Evolutionary conservation across 768 basidiomycete genomes (phyloP).

Genomic region (Phaeotremella fagi): DNA sequence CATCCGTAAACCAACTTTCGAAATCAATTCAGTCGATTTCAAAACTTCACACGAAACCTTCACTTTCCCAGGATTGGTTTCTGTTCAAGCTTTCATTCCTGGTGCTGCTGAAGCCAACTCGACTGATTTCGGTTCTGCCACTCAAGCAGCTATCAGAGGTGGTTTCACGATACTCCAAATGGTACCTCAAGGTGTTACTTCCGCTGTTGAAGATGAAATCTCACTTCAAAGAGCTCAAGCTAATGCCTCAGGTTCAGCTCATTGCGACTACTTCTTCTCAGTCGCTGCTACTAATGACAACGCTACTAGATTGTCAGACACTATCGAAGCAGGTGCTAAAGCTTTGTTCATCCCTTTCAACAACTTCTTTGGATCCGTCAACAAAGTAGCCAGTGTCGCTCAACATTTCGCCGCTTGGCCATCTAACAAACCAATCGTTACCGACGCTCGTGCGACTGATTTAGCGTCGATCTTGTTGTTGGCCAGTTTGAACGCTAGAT

Average conservation of each 20-base stretch:
- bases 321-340: slow-evolving; percentile 72
- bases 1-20: slow-evolving; percentile 68
- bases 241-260: slow-evolving; percentile 62
- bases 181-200: slow-evolving; percentile 63
- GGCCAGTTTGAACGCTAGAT: slow-evolving; percentile 84
- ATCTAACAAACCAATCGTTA: slow-evolving; percentile 82
- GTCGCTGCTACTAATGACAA: slow-evolving; percentile 71
- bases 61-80: slow-evolving; percentile 85
- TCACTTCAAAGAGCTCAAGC: slow-evolving; percentile 66
- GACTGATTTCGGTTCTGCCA: slow-evolving; percentile 62
- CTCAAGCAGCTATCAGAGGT: slow-evolving; percentile 75
- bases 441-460: slow-evolving; percentile 85
- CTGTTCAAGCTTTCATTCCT: slow-evolving; percentile 81
- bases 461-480: slow-evolving; percentile 88
- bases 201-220: slow-evolving; percentile 62
- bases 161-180: slow-evolving; percentile 85
- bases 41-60: slow-evolving; percentile 90
- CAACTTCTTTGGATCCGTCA: slow-evolving; percentile 45
- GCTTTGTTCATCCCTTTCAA: slow-evolving; percentile 80
- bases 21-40: slow-evolving; percentile 83
- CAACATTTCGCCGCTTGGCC: slow-evolving; percentile 89
- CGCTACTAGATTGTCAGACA: slow-evolving; percentile 56
- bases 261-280: slow-evolving; percentile 82
- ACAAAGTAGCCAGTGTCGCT: slow-evolving; percentile 69
- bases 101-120: slow-evolving; percentile 57